These are phyloP conservation scores for Penicillium sp. DNA, from an alignment of 2,329 filamentous ascomycete species.

Conservation along the genomic window DNA sequence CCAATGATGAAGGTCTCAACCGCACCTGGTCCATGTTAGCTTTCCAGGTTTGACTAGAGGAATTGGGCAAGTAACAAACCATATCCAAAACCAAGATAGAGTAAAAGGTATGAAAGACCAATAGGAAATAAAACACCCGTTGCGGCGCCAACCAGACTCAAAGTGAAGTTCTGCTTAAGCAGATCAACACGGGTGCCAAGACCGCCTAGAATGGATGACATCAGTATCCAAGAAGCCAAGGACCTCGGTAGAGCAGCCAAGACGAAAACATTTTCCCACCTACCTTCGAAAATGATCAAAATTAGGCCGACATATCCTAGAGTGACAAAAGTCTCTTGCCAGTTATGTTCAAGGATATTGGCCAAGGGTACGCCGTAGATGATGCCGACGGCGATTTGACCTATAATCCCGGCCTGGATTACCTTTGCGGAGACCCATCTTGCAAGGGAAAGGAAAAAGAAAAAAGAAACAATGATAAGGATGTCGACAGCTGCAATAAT, in stretches of 20 bases:
- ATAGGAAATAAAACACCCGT: constrained; percentile 51
- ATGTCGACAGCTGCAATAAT: constrained; percentile 39
- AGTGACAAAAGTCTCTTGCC: constrained; percentile 50
- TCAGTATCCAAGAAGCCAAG: constrained; percentile 8
- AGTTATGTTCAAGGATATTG: constrained; percentile 45
- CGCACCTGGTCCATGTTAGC: constrained; percentile 22
- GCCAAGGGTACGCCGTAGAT: constrained; percentile 49
- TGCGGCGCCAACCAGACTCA: constrained; percentile 45
- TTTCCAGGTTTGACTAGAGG: background rate
- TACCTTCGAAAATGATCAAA: constrained; percentile 52
- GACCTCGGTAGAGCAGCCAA: background rate
- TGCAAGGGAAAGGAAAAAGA: constrained; percentile 45
- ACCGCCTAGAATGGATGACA: constrained; percentile 37
- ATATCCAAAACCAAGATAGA: constrained; percentile 48
- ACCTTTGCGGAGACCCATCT: constrained; percentile 45
- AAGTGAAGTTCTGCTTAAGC: constrained; percentile 46
- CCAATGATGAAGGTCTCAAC: constrained; percentile 37
- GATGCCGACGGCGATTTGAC: constrained; percentile 50
- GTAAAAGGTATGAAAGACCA: constrained; percentile 45
- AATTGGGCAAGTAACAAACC: constrained; percentile 13
- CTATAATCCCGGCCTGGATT: constrained; percentile 49
- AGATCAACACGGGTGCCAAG: constrained; percentile 49
- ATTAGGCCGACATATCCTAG: constrained; percentile 52
- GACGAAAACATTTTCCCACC: background rate
- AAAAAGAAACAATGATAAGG: constrained; percentile 48